phyloP scores from a whole-genome alignment of 345 rosid genomes.

The Geranium brycei region DNA sequence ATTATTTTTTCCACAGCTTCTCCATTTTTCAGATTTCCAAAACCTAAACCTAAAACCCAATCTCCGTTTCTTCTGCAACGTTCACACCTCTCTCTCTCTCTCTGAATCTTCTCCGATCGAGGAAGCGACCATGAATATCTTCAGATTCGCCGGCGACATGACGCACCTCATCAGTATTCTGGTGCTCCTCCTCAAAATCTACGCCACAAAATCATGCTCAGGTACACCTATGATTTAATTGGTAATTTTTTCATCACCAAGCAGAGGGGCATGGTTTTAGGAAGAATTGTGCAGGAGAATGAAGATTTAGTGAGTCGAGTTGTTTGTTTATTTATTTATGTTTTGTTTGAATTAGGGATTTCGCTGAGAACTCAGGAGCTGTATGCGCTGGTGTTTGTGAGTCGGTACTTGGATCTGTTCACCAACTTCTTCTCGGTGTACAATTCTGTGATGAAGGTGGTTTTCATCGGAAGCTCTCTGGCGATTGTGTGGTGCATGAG shows the following conservation, averaged over 20 bases:
- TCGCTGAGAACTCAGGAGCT: slow-evolving; percentile 95
- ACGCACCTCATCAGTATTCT: slow-evolving; percentile 79
- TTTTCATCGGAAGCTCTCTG: slow-evolving; percentile 67
- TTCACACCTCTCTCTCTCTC: background rate
- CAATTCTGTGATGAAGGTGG: slow-evolving; percentile 78
- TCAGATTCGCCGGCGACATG: slow-evolving; percentile 91
- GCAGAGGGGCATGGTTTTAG: too few relatives aligned
- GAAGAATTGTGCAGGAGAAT: too few relatives aligned
- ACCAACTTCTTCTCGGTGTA: slow-evolving; percentile 68
- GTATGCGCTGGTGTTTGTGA: slow-evolving; percentile 65
- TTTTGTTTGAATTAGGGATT: slow-evolving; percentile 33
- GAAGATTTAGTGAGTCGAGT: background rate
- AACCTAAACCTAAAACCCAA: too few relatives aligned
- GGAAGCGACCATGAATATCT: slow-evolving; percentile 53
- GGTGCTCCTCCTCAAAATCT: slow-evolving; percentile 92
- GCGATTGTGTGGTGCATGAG: slow-evolving; percentile 94
- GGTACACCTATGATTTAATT: slow-evolving; percentile 26
- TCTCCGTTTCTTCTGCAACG: too few relatives aligned
- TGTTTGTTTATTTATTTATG: background rate
- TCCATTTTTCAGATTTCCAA: too few relatives aligned
- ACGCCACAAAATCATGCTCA: slow-evolving; percentile 87
- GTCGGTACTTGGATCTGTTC: slow-evolving; percentile 81
- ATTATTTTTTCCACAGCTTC: too few relatives aligned
- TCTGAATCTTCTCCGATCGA: background rate
- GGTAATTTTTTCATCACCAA: too few relatives aligned